These are phyloP conservation scores for Epichloe scottii DNA, from an alignment of 2,329 filamentous ascomycete genomes.

Conservation along the genomic window DNA sequence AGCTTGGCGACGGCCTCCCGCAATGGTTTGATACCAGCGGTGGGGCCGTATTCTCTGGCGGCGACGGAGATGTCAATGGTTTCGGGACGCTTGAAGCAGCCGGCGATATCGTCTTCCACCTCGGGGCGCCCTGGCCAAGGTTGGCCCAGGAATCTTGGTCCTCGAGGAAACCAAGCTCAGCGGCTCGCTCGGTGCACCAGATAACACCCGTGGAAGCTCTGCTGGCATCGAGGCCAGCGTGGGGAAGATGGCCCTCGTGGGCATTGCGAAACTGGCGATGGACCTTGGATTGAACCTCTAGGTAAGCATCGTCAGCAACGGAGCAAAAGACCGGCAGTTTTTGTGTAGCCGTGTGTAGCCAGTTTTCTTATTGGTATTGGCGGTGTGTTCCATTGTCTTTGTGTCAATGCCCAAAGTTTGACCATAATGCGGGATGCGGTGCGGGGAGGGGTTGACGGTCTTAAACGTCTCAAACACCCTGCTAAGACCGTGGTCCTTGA, in stretches of 20 bases:
- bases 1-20: conserved; percentile 79
- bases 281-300: conserved; percentile 74
- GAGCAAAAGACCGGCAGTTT: not conserved
- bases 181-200: conserved; percentile 80
- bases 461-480: not conserved
- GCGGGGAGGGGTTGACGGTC: conserved; percentile 1
- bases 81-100: conserved; percentile 73
- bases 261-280: conserved; percentile 82
- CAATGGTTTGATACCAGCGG: conserved; percentile 83
- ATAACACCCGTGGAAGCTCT: conserved; percentile 87
- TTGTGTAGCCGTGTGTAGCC: not conserved
- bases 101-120: conserved; percentile 83
- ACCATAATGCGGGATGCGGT: not conserved
- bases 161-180: conserved; percentile 79
- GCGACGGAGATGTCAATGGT: conserved; percentile 66
- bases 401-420: not conserved
- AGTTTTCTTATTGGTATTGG: not conserved
- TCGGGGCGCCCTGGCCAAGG: conserved; percentile 89
- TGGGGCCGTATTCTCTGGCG: conserved; percentile 83
- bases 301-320: conserved; percentile 7
- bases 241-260: conserved; percentile 81
- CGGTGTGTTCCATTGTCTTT: not conserved
- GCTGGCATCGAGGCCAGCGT: conserved; percentile 80
- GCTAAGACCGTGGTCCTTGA: not conserved
- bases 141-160: conserved; percentile 81